Conservation (phyloP, 2,329 filamentous ascomycete genomes). For the Alternaria angustiovoidea region DNA sequence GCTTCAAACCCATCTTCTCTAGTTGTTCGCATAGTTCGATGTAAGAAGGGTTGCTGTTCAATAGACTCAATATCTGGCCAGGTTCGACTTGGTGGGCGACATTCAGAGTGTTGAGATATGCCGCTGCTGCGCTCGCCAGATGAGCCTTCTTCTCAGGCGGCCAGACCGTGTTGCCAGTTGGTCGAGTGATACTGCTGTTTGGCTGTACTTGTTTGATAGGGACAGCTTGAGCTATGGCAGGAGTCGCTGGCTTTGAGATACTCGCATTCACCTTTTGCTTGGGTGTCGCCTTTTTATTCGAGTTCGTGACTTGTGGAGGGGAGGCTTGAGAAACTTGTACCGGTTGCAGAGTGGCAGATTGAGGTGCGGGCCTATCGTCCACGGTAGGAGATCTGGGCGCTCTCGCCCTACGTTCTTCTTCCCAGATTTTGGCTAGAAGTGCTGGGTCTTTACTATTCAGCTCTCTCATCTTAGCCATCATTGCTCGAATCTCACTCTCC, state of each 20-base stretch:
- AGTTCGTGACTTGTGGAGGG: conserved; percentile 28
- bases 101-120: conserved; percentile 59
- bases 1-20: conserved; percentile 58
- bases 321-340: conserved; percentile 18
- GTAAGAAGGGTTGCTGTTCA: conserved; percentile 64
- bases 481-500: conserved; percentile 61
- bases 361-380: conserved; percentile 34
- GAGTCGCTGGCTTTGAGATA: conserved; percentile 10
- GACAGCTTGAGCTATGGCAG: conserved; percentile 11
- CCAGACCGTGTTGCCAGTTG: conserved; percentile 56
- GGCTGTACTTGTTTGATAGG: conserved; percentile 13
- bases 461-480: conserved; percentile 67
- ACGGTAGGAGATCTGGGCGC: conserved; percentile 34
- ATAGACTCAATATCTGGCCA: conserved; percentile 55
- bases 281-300: conserved; percentile 31
- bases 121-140: conserved; percentile 60
- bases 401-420: conserved; percentile 58
- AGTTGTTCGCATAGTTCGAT: conserved; percentile 63
- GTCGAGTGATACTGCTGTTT: conserved; percentile 7
- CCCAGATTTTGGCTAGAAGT: conserved; percentile 65
- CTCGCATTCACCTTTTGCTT: conserved; percentile 21
- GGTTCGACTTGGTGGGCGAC: conserved; percentile 47
- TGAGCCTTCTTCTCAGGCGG: conserved; percentile 59
- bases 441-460: conserved; percentile 64
- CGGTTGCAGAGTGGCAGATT: conserved; percentile 19